Evolutionary conservation across 495 filamentous ascomycete genomes (phyloP).

Genomic region (Talaromyces nanjingensis): DNA sequence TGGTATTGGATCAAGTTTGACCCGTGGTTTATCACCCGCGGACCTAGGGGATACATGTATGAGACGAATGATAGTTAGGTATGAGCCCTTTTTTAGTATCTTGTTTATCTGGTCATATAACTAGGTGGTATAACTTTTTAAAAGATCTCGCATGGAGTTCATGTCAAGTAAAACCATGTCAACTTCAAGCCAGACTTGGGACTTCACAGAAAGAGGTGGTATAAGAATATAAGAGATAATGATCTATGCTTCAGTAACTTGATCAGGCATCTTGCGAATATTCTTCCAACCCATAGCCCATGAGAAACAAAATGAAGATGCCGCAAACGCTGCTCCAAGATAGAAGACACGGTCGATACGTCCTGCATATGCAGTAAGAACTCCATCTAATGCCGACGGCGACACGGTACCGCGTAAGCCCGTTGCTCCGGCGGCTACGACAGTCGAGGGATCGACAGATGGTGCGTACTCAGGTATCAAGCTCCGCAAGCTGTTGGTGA

Average conservation of each 20-base stretch:
- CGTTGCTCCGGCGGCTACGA: conserved; percentile 35
- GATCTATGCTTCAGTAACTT: neutral
- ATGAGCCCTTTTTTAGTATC: too few relatives aligned
- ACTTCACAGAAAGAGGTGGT: neutral
- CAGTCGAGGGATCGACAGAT: conserved; percentile 22
- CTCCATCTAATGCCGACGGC: conserved; percentile 17
- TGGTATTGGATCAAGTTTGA: neutral
- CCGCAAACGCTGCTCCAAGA: conserved; percentile 16
- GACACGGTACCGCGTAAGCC: conserved; percentile 28
- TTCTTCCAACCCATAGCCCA: neutral
- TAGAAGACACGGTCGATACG: conserved; percentile 31
- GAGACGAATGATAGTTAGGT: too few relatives aligned
- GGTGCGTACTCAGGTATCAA: conserved; percentile 23
- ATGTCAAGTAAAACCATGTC: neutral
- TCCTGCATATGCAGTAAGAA: conserved; percentile 37
- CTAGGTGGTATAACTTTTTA: neutral
- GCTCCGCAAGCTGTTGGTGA: too few relatives aligned
- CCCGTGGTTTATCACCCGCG: too few relatives aligned
- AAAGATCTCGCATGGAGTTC: neutral
- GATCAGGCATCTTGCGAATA: neutral
- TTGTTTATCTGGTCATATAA: too few relatives aligned
- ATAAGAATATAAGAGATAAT: neutral
- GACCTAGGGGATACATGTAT: too few relatives aligned
- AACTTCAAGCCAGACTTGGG: neutral
- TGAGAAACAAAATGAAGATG: neutral